Conservation (phyloP, 2,329 filamentous ascomycete species). For the Diaporthe vaccinii region DNA sequence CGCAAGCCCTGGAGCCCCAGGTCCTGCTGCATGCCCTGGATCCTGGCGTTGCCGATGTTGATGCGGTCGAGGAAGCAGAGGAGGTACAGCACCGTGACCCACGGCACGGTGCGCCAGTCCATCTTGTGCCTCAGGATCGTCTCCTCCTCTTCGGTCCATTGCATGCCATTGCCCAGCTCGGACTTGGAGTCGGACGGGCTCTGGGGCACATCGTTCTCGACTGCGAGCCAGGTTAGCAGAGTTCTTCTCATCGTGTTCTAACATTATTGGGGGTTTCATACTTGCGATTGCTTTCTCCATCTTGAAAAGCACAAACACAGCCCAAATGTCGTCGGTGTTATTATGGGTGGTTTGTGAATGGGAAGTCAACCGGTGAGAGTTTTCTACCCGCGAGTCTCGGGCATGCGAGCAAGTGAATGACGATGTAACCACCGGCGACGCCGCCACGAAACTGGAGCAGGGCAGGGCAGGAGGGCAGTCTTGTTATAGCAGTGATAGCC, state of each 20-base stretch:
- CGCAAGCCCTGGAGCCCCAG: constrained; percentile 71
- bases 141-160: constrained; percentile 53
- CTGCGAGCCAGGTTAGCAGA: constrained; percentile 66
- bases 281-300: constrained; percentile 70
- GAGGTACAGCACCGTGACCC: constrained; percentile 78
- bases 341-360: not conserved
- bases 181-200: constrained; percentile 18
- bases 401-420: not conserved
- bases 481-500: constrained; percentile 26
- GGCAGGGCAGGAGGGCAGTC: not conserved
- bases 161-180: constrained; percentile 1
- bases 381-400: not conserved
- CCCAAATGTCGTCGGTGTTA: not conserved
- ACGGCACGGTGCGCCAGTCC: constrained; percentile 74
- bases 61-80: constrained; percentile 82
- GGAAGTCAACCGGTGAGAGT: not conserved
- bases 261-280: constrained; percentile 69
- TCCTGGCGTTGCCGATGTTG: constrained; percentile 79
- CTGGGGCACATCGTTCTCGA: constrained; percentile 48
- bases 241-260: constrained; percentile 69
- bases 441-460: not conserved
- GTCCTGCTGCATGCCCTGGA: constrained; percentile 75
- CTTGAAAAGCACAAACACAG: constrained; percentile 67
- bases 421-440: not conserved
- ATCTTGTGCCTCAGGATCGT: constrained; percentile 73